A percentile compares a stretch with the other conserved stretches of the same genome.
These are phyloP conservation scores for Fusarium citri DNA, from an alignment of 2,329 filamentous ascomycete species.

Conservation along the genomic window DNA sequence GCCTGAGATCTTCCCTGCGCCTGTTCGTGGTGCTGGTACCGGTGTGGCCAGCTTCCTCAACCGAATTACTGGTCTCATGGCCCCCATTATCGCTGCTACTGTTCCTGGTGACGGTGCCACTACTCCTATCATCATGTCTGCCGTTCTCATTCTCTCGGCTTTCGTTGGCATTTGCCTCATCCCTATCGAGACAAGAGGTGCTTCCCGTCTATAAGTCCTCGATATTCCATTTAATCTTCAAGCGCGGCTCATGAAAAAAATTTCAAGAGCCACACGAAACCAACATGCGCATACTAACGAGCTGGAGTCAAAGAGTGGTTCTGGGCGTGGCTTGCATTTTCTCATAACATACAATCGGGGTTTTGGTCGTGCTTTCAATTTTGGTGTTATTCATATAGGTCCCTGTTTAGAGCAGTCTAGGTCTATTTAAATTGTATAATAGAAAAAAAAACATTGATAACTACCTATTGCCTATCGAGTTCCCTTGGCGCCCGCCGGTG, in stretches of 20 bases:
- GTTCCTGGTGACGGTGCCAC: slow-evolving; percentile 68
- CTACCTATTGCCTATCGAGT: slow-evolving; percentile 49
- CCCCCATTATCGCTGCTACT: slow-evolving; percentile 74
- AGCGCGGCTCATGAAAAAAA: background rate
- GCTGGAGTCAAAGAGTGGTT: slow-evolving; percentile 39
- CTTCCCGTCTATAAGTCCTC: slow-evolving; percentile 62
- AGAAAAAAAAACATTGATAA: slow-evolving; percentile 11
- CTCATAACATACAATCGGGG: slow-evolving; percentile 12
- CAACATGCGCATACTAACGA: slow-evolving; percentile 35
- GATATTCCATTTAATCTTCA: slow-evolving; percentile 6
- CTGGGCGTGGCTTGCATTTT: slow-evolving; percentile 33
- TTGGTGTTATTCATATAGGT: slow-evolving; percentile 23
- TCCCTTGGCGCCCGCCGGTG: slow-evolving; percentile 70
- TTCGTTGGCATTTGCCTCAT: slow-evolving; percentile 70
- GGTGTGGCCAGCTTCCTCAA: slow-evolving; percentile 80
- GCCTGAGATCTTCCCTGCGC: slow-evolving; percentile 80
- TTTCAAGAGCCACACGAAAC: slow-evolving; percentile 1
- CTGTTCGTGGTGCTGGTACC: slow-evolving; percentile 76
- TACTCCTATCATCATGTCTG: slow-evolving; percentile 68
- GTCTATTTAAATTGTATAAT: slow-evolving; percentile 36
- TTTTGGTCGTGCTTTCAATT: slow-evolving; percentile 12
- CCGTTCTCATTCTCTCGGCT: slow-evolving; percentile 66
- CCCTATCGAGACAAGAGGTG: slow-evolving; percentile 72
- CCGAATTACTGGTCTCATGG: slow-evolving; percentile 73
- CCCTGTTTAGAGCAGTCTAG: slow-evolving; percentile 15